Evolutionary conservation across 345 rosid species (phyloP), one percentile per base, ranked within the genome.

Genomic region (Ceriops decandra): DNA sequence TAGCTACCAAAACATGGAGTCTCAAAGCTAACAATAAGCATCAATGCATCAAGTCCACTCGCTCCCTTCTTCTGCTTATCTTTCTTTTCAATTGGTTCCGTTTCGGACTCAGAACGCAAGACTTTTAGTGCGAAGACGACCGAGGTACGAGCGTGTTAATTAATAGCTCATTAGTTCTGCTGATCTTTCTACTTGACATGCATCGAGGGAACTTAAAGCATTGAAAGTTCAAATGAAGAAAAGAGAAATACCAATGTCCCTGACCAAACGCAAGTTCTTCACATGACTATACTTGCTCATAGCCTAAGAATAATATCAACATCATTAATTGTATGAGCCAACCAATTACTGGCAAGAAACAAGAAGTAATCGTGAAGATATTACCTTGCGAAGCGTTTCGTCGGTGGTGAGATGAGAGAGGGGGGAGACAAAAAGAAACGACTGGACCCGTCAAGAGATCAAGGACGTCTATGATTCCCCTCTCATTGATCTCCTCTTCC

Each of bases 241-340:
- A 52, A 62, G 20, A 20, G 60, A 7, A 31, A 66, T 82, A 91
- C 99, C 99, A 52, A 88, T 91, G 81, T 91, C 89, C 68, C 95
- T 87, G 46, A 95, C 95, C 85, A 95, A 79, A n/a, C 95, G 88
- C 80, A 91, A 73, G 86, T 62, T 90, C 83, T 88, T 91, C 51
- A 91, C 86, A 33, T 62, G 83, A 10, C 96, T 97, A 66, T 91
- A 87, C 85, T 84, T 87, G 85, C 82, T 85, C 97, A 91, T 91
- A 15, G 84, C 92, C 97, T 89, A 80, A 57, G 57, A 72, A 26
- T 4, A 42, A 56, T 13, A 36, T 61, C 31, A 58, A 53, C 26
- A 30, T 1, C 7, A 46, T 33, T 7, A 38, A 21, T 16, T 21
- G 28, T 28, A 33, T 15, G 59, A 1, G 9, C 11, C 30, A 27